A percentile compares a stretch with the other conserved stretches of the same genome.
Evolutionary conservation across 352 stramenopile species (phyloP).

Genomic region (Pythium dissotocum): DNA sequence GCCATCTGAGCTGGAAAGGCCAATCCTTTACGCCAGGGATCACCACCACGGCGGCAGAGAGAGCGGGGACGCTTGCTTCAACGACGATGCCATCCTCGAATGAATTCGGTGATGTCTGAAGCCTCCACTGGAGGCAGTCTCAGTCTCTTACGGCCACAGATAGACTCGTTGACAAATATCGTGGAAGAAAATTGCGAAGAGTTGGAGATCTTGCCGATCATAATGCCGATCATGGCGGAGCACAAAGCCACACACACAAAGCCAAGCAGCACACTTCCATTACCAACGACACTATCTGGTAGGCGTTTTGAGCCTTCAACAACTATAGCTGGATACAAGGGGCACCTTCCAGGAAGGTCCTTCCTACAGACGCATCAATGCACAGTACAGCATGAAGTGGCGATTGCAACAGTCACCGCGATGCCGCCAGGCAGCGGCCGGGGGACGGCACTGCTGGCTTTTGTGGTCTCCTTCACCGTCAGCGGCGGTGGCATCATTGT

Average conservation of each 20-base stretch:
- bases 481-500: too few relatives aligned
- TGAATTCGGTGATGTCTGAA: too few relatives aligned
- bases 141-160: too few relatives aligned
- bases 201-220: too few relatives aligned
- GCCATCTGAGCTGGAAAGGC: constrained; percentile 9
- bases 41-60: neutral
- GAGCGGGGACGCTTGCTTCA: neutral
- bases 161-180: too few relatives aligned
- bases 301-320: neutral
- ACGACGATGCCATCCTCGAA: neutral
- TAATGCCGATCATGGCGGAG: too few relatives aligned
- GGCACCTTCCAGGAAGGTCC: neutral
- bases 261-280: neutral
- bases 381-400: neutral
- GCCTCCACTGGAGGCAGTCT: too few relatives aligned
- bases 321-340: neutral
- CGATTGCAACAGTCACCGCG: neutral
- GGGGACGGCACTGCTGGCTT: neutral
- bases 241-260: neutral
- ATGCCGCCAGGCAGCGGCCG: neutral
- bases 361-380: neutral
- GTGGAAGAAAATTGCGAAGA: too few relatives aligned
- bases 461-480: constrained; percentile 1
- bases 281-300: neutral
- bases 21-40: neutral